Percentiles rank a stretch among this genome's conserved stretches.
Conservation (phyloP, 768 basidiomycete species). For the Termitomyces heimii region DNA sequence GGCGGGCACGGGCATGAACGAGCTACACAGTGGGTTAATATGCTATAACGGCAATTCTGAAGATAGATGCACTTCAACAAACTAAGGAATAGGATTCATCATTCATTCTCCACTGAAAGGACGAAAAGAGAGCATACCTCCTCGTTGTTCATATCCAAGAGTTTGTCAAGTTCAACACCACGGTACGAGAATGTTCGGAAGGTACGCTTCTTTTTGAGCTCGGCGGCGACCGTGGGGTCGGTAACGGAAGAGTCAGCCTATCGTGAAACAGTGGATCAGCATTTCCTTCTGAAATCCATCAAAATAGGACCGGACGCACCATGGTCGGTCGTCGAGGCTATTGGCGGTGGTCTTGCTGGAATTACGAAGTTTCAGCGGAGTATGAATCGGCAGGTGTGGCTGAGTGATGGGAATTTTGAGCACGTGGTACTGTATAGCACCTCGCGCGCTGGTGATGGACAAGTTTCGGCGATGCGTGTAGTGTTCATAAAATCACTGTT, state of each 20-base stretch:
- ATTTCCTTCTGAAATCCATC: background rate
- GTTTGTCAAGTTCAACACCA: constrained; percentile 96
- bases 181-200: constrained; percentile 99
- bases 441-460: constrained; percentile 12
- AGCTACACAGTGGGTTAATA: constrained; percentile 42
- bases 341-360: constrained; percentile 30
- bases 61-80: constrained; percentile 61
- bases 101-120: background rate
- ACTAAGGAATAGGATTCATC: constrained; percentile 33
- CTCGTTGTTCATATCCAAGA: constrained; percentile 93
- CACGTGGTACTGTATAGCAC: constrained; percentile 64
- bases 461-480: constrained; percentile 21
- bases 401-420: constrained; percentile 24
- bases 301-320: constrained; percentile 21
- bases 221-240: constrained; percentile 91
- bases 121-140: constrained; percentile 54
- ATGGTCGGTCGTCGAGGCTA: constrained; percentile 33
- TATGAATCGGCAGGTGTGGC: constrained; percentile 31
- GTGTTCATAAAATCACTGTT: constrained; percentile 26
- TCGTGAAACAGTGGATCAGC: constrained; percentile 3
- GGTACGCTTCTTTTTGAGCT: constrained; percentile 97
- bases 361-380: constrained; percentile 18
- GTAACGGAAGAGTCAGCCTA: constrained; percentile 83
- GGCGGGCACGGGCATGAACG: constrained; percentile 96
- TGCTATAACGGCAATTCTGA: background rate